Evolutionary conservation across 768 basidiomycete species (phyloP), one percentile per base, ranked within the genome.

Genomic region (Tricholoma matsutake): DNA sequence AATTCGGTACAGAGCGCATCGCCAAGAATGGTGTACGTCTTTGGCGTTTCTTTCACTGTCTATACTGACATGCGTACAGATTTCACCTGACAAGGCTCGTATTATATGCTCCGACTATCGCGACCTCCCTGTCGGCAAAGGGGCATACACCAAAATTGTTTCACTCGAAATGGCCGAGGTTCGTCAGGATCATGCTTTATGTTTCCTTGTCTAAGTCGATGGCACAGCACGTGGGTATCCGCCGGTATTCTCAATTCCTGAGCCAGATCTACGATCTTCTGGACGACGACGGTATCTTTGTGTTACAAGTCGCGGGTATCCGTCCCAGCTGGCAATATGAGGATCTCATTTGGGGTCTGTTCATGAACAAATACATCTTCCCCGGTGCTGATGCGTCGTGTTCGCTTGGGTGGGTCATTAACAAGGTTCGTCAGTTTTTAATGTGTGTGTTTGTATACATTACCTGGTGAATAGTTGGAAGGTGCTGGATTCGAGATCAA

Each of bases 301-400:
- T 98, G 49, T 83, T 96, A 78, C 97, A 99, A 77, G 96, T 99
- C n/a, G 94, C 97, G 53, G 97, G 97, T 63, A 79, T 98, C 66
- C 88, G 96, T 35, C 95, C 95, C 4, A 73, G 81, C n/a, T 99
- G 97, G 97, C 97, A 98, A 73, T 98, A 88, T 66, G 97, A 99
- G 79, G 97, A 99, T 72, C 86, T 99, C 59, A 87, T 94, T 66
- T 99, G 97, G 92, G 95, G 94, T 65, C 82, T 96, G 22, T 96
- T 96, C 81, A 96, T 96, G 94, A 96, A 92, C 85, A 95, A 95
- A 70, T 98, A 99, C 66, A 78, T 99, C 71, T 99, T 99, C 88
- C 96, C 97, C 49, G 96, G 96, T 71, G 97, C 96, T 3, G 97
- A 99, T 68, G 97, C 97, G 0, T 93, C 89, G 2, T 94, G 94